These are phyloP conservation scores for Lasiosphaeriaceae sp. DNA, from an alignment of 495 filamentous ascomycete genomes.

Conservation along the genomic window DNA sequence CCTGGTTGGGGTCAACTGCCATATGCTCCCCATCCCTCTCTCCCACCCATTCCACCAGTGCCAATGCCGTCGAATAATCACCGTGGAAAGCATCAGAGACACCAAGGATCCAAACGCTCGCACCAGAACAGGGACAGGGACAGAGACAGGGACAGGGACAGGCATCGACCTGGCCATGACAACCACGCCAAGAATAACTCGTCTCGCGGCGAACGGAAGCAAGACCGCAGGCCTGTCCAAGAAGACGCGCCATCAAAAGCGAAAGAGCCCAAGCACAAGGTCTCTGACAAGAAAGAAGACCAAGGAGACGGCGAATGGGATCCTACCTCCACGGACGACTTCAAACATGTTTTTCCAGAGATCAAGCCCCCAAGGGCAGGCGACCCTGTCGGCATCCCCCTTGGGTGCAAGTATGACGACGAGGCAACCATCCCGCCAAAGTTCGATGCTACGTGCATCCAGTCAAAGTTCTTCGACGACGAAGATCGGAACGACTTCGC, in stretches of 20 bases:
- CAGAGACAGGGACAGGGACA: constrained; percentile 12
- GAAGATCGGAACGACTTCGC: constrained; percentile 42
- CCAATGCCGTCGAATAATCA: constrained; percentile 8
- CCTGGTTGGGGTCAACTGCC: constrained; percentile 18
- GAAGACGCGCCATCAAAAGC: constrained; percentile 3
- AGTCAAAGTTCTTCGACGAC: constrained; percentile 45
- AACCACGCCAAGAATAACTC: background rate
- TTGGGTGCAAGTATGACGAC: constrained; percentile 37
- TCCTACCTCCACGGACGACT: constrained; percentile 37
- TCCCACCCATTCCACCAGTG: constrained; percentile 3
- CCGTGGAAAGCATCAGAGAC: constrained; percentile 18
- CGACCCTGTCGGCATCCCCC: constrained; percentile 42
- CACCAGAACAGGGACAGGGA: constrained; percentile 5
- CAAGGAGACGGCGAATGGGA: constrained; percentile 25
- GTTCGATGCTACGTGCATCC: constrained; percentile 42
- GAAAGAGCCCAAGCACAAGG: background rate
- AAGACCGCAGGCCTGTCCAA: constrained; percentile 1
- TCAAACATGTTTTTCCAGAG: constrained; percentile 36
- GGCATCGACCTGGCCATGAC: constrained; percentile 11
- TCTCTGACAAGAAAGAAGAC: constrained; percentile 7
- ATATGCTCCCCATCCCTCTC: constrained; percentile 19
- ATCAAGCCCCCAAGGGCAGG: constrained; percentile 29
- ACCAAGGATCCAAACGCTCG: constrained; percentile 14
- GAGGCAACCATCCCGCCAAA: constrained; percentile 41
- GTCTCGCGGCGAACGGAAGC: constrained; percentile 9